phyloP scores from a whole-genome alignment of 2,329 filamentous ascomycete genomes.

The Pseudodiploospora longispora region DNA sequence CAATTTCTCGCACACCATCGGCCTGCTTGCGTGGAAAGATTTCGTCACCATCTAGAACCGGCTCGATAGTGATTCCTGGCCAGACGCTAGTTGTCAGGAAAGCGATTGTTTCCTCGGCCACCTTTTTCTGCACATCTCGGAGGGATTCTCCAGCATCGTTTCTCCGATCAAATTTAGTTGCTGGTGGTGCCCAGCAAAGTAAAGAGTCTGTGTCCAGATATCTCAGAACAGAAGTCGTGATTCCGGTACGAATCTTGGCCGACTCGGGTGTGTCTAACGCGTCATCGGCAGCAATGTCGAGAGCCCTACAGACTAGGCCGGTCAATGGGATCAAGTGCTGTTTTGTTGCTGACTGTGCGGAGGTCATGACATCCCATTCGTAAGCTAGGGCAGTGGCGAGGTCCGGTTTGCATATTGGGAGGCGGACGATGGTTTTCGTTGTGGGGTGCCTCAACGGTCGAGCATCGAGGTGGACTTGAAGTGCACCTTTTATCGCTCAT shows the following conservation, averaged over 20 bases:
- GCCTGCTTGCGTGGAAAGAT: constrained; percentile 71
- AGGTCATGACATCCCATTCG: constrained; percentile 85
- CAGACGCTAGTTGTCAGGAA: constrained; percentile 68
- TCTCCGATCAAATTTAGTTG: constrained; percentile 37
- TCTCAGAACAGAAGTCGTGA: constrained; percentile 63
- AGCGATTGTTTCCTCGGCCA: constrained; percentile 61
- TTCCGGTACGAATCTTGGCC: constrained; percentile 52
- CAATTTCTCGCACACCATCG: constrained; percentile 65
- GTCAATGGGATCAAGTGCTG: constrained; percentile 87
- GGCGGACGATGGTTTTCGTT: constrained; percentile 60
- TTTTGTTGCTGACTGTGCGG: constrained; percentile 74
- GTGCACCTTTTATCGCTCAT: constrained; percentile 24
- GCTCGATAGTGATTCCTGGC: constrained; percentile 71
- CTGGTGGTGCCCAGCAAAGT: constrained; percentile 72
- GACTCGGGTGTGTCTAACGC: constrained; percentile 15
- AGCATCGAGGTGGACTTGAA: constrained; percentile 65
- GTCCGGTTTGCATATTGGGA: constrained; percentile 69
- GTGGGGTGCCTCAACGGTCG: constrained; percentile 71
- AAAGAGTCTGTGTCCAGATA: constrained; percentile 91
- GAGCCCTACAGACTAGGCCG: constrained; percentile 70
- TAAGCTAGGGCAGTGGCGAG: constrained; percentile 80
- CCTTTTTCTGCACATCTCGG: constrained; percentile 61
- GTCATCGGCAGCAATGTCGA: constrained; percentile 72
- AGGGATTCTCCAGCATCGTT: constrained; percentile 51
- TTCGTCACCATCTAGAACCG: constrained; percentile 69